A percentile compares a stretch with the other conserved stretches of the same genome.
These are phyloP conservation scores for Didymella keratinophila DNA, from an alignment of 2,329 filamentous ascomycete genomes.

Conservation along the genomic window DNA sequence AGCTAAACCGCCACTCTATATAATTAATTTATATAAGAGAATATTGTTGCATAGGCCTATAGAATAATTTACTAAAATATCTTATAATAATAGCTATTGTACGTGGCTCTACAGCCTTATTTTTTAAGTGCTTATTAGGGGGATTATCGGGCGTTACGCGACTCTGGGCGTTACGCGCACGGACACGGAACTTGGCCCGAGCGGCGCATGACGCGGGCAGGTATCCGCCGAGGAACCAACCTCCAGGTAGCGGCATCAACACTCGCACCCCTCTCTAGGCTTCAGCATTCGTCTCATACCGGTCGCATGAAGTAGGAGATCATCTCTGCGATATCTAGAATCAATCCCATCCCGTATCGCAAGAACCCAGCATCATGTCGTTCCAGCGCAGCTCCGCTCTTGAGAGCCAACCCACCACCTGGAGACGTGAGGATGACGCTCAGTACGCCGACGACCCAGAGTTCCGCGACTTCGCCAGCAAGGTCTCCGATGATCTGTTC, in stretches of 20 bases:
- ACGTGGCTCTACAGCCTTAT: too few relatives aligned
- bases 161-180: too few relatives aligned
- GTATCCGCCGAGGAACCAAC: conserved; percentile 32
- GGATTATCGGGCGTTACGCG: too few relatives aligned
- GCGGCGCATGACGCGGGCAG: conserved; percentile 22
- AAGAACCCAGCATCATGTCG: conserved; percentile 68
- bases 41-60: too few relatives aligned
- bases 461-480: conserved; percentile 82
- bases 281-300: conserved; percentile 2
- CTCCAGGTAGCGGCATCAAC: conserved; percentile 37
- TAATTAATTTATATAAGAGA: too few relatives aligned
- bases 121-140: too few relatives aligned
- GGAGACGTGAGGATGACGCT: conserved; percentile 72
- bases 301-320: conserved; percentile 15
- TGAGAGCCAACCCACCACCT: conserved; percentile 77
- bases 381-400: conserved; percentile 87
- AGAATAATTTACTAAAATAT: too few relatives aligned
- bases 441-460: conserved; percentile 91
- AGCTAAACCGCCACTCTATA: too few relatives aligned
- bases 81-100: too few relatives aligned
- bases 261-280: conserved; percentile 14
- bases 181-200: conserved; percentile 11
- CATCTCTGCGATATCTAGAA: neutral
- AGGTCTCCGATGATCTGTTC: conserved; percentile 88
- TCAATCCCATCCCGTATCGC: neutral